phyloP scores from a whole-genome alignment of 257 asterid genomes.

The Solanum chmielewskii region DNA sequence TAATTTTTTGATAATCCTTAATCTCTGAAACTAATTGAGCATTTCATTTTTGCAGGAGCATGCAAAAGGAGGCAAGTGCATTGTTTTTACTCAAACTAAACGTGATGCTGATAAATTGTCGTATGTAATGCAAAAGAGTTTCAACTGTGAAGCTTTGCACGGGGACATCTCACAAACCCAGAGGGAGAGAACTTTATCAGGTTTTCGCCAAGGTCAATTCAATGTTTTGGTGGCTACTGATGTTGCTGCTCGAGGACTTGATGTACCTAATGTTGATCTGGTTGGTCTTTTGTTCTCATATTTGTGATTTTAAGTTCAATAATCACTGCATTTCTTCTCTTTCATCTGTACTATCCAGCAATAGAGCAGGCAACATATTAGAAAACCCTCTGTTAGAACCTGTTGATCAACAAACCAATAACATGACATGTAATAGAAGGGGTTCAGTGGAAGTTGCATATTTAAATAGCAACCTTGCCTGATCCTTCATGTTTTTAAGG shows the following conservation, averaged over 20 bases:
- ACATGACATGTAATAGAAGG: background rate
- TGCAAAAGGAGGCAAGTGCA: conserved; percentile 92
- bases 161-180: conserved; percentile 85
- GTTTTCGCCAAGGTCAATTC: conserved; percentile 72
- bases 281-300: conserved; percentile 22
- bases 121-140: conserved; percentile 43
- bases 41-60: conserved; percentile 44
- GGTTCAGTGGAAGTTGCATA: background rate
- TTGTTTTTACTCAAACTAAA: conserved; percentile 91
- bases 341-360: background rate
- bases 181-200: conserved; percentile 80
- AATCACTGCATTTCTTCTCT: background rate
- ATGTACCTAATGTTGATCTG: conserved; percentile 97
- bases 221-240: conserved; percentile 85
- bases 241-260: conserved; percentile 99
- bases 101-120: conserved; percentile 92
- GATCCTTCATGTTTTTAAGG: background rate
- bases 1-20: background rate
- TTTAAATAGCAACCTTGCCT: background rate
- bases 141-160: conserved; percentile 82
- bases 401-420: background rate
- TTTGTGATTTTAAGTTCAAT: background rate
- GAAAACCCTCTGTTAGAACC: background rate
- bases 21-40: background rate
- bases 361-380: background rate